Base-by-base conservation (phyloP, 1,139 yeast genomes). In the Yamadazyma blattariae region DNA sequence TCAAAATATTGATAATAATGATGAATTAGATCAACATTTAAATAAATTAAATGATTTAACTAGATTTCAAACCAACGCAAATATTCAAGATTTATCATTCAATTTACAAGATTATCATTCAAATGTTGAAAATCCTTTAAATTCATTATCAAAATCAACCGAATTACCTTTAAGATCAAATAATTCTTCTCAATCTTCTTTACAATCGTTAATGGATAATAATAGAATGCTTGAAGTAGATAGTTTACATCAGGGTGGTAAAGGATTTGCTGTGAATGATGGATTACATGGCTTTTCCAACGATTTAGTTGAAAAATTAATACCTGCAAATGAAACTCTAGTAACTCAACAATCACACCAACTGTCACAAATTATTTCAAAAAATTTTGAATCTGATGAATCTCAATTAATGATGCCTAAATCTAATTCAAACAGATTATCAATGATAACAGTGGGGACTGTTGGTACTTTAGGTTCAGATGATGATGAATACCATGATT, bases 251-350 rank as follows among this genome's bases (percentile, higher is more conserved):
- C 50, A 49, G 11, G 40, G 42, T 2, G 48, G 52, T 17, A 54
- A 51, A 23, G 74, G 74, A 2, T 44, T 67, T 3, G 56, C 59
- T 38, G 51, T 70, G 37, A 65, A 64, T 41, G 74, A 69, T 45
- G 76, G 76, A 9, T 65, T 70, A 21, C 67, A 65, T 40, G 75
- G 75, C 1, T 64, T 69, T 36, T 53, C 73, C 1, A 71, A 68
- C 42, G 58, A 59, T 22, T 38, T 64, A 34, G 71, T 69, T 9
- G 67, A 59, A 34, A 49, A 57, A 33, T 52, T 67, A 35, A 53
- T 67, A 15, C 69, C 68, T 11, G 42, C 26, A 12, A 17, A 26
- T 25, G 37, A 37, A 25, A 16, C 21, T 14, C 15, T 33, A 14
- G 24, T 33, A 2, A 32, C 25, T 9, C 32, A 30, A 15, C 20